Percentiles rank a stretch among this genome's conserved stretches.
These are phyloP conservation scores for Alternaria solani DNA, from an alignment of 2,329 filamentous ascomycete species.

Conservation along the genomic window DNA sequence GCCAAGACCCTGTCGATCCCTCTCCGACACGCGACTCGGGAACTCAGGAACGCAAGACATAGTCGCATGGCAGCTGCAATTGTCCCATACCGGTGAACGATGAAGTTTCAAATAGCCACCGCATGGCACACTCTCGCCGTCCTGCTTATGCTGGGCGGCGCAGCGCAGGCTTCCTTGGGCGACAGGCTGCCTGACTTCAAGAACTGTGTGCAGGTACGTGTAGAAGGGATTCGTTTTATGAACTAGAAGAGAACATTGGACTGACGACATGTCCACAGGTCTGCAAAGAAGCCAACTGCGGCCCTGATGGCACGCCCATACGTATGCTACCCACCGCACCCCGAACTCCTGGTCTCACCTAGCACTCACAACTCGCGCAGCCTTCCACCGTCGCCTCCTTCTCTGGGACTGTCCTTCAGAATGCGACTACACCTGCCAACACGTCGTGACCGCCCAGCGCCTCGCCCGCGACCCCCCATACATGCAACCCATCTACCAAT, in stretches of 20 bases:
- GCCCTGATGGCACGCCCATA: constrained; percentile 68
- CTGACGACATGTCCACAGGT: constrained; percentile 61
- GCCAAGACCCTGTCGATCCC: constrained; percentile 17
- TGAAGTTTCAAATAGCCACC: constrained; percentile 36
- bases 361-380: constrained; percentile 56
- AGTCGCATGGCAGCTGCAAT: constrained; percentile 1
- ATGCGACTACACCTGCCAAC: constrained; percentile 98
- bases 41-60: neutral
- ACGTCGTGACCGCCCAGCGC: constrained; percentile 81
- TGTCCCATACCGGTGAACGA: constrained; percentile 15
- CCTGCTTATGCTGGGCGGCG: constrained; percentile 41
- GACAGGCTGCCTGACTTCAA: constrained; percentile 88
- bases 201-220: constrained; percentile 79
- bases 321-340: constrained; percentile 63
- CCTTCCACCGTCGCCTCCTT: constrained; percentile 83
- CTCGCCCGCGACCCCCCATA: constrained; percentile 70
- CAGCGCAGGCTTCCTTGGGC: constrained; percentile 74
- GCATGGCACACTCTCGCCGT: constrained; percentile 38
- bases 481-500: constrained; percentile 79
- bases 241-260: neutral
- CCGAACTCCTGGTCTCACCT: neutral
- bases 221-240: constrained; percentile 15
- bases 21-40: constrained; percentile 6
- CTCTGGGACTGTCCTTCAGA: constrained; percentile 92
- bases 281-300: constrained; percentile 82